Conservation (phyloP, 2,329 filamentous ascomycete genomes). For the Tolypocladium guangdongense region DNA sequence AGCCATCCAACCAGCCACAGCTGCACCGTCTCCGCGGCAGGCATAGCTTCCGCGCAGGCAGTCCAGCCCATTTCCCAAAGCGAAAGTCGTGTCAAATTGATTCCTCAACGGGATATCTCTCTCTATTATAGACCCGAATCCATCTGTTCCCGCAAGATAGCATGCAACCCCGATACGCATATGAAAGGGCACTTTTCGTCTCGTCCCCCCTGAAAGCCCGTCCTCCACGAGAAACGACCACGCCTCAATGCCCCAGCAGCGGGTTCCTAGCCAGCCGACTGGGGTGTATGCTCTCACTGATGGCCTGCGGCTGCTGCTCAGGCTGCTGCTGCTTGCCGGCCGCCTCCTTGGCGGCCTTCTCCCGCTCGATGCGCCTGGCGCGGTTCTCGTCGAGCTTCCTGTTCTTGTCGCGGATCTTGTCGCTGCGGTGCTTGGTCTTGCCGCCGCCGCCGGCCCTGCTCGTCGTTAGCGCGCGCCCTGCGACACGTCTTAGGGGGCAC, state of each 20-base stretch:
- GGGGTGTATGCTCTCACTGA: constrained; percentile 34
- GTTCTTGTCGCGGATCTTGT: constrained; percentile 81
- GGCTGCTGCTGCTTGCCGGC: constrained; percentile 13
- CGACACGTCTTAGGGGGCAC: constrained; percentile 28
- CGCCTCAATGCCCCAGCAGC: constrained; percentile 1
- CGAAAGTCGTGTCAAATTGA: background rate
- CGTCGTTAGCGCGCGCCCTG: background rate
- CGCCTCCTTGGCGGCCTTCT: constrained; percentile 27
- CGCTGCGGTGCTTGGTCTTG: constrained; percentile 59
- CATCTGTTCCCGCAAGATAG: no score
- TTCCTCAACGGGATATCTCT: background rate
- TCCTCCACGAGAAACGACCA: background rate
- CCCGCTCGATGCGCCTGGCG: constrained; percentile 33
- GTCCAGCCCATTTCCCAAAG: no score
- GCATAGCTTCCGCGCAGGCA: no score
- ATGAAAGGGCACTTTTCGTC: background rate
- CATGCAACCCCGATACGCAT: background rate
- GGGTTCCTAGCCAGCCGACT: constrained; percentile 30
- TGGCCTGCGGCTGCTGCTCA: constrained; percentile 9
- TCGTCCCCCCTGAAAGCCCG: background rate
- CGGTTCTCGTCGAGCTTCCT: constrained; percentile 64
- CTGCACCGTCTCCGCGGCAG: background rate
- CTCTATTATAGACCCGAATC: background rate
- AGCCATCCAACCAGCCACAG: background rate
- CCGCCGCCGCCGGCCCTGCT: constrained; percentile 74